phyloP scores from a whole-genome alignment of 768 basidiomycete species.

The Mrakia blollopis region DNA sequence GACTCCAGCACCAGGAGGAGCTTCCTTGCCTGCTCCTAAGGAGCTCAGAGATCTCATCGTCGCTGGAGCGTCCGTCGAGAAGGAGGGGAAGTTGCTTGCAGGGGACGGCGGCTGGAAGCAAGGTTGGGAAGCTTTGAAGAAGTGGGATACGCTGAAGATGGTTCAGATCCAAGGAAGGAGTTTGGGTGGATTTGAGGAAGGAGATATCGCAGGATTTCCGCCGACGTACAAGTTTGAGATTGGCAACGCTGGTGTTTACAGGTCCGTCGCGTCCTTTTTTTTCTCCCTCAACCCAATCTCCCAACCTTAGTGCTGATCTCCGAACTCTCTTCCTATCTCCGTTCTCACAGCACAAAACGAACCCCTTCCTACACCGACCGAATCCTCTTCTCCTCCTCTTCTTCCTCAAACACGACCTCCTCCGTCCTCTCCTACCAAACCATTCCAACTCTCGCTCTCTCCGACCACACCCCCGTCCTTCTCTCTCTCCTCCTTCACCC shows the following conservation, averaged over 20 bases:
- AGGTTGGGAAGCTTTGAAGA: slow-evolving; percentile 53
- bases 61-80: slow-evolving; percentile 16
- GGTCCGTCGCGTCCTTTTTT: slow-evolving; percentile 46
- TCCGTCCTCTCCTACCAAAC: slow-evolving; percentile 59
- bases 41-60: slow-evolving; percentile 36
- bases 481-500: slow-evolving; percentile 35
- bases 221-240: slow-evolving; percentile 84
- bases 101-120: too few relatives aligned
- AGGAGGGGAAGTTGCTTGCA: slow-evolving; percentile 25
- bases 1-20: slow-evolving; percentile 47
- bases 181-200: slow-evolving; percentile 72
- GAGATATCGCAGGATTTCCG: slow-evolving; percentile 82
- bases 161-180: slow-evolving; percentile 62
- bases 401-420: slow-evolving; percentile 31
- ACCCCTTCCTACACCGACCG: slow-evolving; percentile 91
- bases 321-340: background rate
- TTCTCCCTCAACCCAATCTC: slow-evolving; percentile 10
- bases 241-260: slow-evolving; percentile 77
- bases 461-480: slow-evolving; percentile 22
- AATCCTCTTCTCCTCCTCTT: slow-evolving; percentile 73
- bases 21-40: slow-evolving; percentile 49
- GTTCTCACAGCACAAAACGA: slow-evolving; percentile 55
- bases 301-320: slow-evolving; percentile 7
- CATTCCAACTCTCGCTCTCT: slow-evolving; percentile 49
- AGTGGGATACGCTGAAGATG: slow-evolving; percentile 65